Percentiles rank a stretch among this genome's conserved stretches.
These are phyloP conservation scores for Santalum album DNA, from an alignment of 164 flowering plant species.

Conservation along the genomic window DNA sequence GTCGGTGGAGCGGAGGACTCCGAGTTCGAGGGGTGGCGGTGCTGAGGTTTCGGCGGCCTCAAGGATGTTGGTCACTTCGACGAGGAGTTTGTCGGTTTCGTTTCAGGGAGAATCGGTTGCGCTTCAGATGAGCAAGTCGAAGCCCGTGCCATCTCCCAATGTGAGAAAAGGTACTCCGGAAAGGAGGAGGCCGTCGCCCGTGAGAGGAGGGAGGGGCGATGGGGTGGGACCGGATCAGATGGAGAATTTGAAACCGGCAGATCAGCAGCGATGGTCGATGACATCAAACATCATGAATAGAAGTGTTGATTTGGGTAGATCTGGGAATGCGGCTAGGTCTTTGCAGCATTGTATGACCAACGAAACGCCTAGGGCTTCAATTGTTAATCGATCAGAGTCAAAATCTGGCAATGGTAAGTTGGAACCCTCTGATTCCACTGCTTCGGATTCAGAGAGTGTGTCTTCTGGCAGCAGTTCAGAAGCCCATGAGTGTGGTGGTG, in stretches of 20 bases:
- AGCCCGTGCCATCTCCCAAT: slow-evolving; percentile 26
- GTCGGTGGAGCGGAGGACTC: slow-evolving; percentile 41
- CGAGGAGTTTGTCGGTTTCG: slow-evolving; percentile 55
- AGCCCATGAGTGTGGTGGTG: slow-evolving; percentile 13
- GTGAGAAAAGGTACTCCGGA: slow-evolving; percentile 40
- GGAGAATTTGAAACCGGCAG: slow-evolving; percentile 30
- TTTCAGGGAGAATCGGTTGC: slow-evolving; percentile 58
- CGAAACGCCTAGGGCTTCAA: slow-evolving; percentile 13
- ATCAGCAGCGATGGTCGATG: slow-evolving; percentile 51
- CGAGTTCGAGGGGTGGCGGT: slow-evolving; percentile 17
- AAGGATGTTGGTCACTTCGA: slow-evolving; percentile 34
- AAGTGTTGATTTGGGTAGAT: slow-evolving; percentile 34
- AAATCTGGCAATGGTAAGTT: background rate
- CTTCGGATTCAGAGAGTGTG: slow-evolving; percentile 41
- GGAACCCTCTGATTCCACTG: background rate
- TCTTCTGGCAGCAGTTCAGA: slow-evolving; percentile 38
- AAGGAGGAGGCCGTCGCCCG: slow-evolving; percentile 27
- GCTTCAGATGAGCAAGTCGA: slow-evolving; percentile 34
- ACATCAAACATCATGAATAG: slow-evolving; percentile 25
- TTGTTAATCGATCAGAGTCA: slow-evolving; percentile 1
- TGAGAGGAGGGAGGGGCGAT: slow-evolving; percentile 18
- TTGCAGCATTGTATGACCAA: slow-evolving; percentile 20
- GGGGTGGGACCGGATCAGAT: slow-evolving; percentile 15
- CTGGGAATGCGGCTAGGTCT: slow-evolving; percentile 23
- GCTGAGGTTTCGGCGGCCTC: slow-evolving; percentile 23